These are phyloP conservation scores for Eucalyptus pumila DNA, from an alignment of 345 rosid genomes.

Conservation along the genomic window DNA sequence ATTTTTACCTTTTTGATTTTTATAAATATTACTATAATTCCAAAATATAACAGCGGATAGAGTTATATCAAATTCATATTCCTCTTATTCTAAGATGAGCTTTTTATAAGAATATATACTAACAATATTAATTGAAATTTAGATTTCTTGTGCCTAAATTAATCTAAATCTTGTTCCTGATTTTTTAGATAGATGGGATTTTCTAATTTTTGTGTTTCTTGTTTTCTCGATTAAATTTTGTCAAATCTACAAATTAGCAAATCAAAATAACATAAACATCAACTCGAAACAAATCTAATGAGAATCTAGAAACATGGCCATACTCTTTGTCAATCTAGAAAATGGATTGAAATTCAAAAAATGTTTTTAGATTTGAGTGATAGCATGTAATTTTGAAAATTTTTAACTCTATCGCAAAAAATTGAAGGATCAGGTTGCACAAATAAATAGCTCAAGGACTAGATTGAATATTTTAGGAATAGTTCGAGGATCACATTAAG, in stretches of 20 bases:
- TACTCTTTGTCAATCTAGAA: neutral
- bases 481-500: neutral
- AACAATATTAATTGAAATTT: neutral
- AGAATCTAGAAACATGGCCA: neutral
- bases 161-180: neutral
- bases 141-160: neutral
- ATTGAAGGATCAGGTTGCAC: no score
- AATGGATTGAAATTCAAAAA: neutral
- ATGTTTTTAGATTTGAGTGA: neutral
- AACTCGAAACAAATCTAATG: neutral
- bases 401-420: neutral
- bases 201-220: no score
- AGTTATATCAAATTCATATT: neutral
- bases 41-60: neutral
- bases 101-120: neutral
- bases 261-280: neutral
- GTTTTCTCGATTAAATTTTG: neutral
- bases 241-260: neutral
- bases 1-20: neutral
- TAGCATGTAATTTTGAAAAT: neutral
- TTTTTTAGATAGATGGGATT: neutral
- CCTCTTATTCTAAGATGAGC: neutral
- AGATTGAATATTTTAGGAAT: neutral
- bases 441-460: neutral
- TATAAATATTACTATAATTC: neutral